Evolutionary conservation across 352 stramenopile genomes (phyloP).

Genomic region (Stramenopiles sp.): DNA sequence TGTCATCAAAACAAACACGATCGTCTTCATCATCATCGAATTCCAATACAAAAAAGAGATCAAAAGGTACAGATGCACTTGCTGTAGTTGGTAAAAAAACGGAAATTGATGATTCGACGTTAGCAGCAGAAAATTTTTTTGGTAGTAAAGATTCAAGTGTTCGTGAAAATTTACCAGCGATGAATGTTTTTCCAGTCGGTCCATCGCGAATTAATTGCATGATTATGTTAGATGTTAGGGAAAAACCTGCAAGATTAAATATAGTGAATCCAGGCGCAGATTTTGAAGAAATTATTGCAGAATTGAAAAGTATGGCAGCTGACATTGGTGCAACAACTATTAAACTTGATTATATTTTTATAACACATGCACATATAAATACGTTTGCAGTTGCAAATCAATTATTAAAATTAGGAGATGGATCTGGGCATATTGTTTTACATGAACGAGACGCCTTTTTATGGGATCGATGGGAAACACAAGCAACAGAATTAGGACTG

Average conservation of each 20-base stretch:
- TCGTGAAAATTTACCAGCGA: not conserved
- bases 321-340: not conserved
- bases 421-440: not conserved
- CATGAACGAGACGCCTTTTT: not conserved
- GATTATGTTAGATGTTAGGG: not conserved
- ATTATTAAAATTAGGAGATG: not conserved
- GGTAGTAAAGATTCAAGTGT: not conserved
- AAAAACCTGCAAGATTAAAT: not conserved
- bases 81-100: not conserved
- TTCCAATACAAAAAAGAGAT: no score
- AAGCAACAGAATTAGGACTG: not conserved
- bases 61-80: not conserved
- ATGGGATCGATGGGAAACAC: not conserved
- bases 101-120: not conserved
- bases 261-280: not conserved
- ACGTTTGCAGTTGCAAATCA: not conserved
- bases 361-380: not conserved
- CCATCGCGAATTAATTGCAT: not conserved
- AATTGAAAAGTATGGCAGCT: not conserved
- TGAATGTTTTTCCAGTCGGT: not conserved
- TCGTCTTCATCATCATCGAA: no score
- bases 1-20: no score
- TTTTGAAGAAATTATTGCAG: not conserved
- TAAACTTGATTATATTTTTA: not conserved
- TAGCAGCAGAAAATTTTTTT: not conserved